Conservation (phyloP, 495 filamentous ascomycete genomes). For the Annulohypoxylon bovei region DNA sequence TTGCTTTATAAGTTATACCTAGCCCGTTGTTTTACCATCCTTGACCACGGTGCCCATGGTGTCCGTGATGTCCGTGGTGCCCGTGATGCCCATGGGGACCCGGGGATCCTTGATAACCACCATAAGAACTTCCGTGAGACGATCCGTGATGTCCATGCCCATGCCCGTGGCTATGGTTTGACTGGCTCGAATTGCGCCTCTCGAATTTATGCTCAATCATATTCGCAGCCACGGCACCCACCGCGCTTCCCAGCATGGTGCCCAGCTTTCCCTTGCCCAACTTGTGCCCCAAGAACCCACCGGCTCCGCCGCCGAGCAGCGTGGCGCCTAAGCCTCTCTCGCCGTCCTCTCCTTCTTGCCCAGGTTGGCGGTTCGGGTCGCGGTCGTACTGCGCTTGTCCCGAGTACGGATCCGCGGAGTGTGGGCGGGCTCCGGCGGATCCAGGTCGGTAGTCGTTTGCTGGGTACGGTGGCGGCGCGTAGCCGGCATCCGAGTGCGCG, state of each 20-base stretch:
- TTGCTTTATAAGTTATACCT: neutral
- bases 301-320: constrained; percentile 62
- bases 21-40: constrained; percentile 10
- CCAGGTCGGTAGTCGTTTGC: neutral
- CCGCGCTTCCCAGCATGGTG: constrained; percentile 60
- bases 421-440: constrained; percentile 25
- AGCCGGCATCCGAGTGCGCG: constrained; percentile 36
- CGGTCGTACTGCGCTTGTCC: constrained; percentile 9
- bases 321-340: constrained; percentile 65
- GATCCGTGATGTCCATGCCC: no score
- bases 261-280: constrained; percentile 59
- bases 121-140: no score
- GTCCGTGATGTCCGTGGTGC: constrained; percentile 18
- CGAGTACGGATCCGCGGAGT: constrained; percentile 40
- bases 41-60: constrained; percentile 1
- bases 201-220: constrained; percentile 60
- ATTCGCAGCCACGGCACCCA: constrained; percentile 67
- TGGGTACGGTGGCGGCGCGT: constrained; percentile 24
- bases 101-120: constrained; percentile 31
- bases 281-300: constrained; percentile 61
- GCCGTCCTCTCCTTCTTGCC: constrained; percentile 51
- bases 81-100: constrained; percentile 14
- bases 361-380: constrained; percentile 29
- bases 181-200: constrained; percentile 38
- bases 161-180: constrained; percentile 13